These are phyloP conservation scores for Stephanodiscus minutulus DNA, from an alignment of 108 stramenopile species.

Conservation along the genomic window DNA sequence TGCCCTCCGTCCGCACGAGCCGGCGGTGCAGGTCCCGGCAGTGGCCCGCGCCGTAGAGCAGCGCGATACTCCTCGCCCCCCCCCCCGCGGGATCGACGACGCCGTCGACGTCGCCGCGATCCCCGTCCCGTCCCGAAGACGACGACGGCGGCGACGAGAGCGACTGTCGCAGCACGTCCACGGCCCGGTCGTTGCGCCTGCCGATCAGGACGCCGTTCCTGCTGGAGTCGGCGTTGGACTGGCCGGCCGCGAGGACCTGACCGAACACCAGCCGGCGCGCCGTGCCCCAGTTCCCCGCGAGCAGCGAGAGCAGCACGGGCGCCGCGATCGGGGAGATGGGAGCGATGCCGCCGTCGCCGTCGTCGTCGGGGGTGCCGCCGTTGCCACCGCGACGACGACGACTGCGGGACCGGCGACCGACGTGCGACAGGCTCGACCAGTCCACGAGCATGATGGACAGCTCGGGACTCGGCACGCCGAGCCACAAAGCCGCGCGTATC, in stretches of 20 bases:
- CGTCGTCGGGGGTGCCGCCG: neutral
- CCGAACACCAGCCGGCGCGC: constrained; percentile 69
- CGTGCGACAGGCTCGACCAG: constrained; percentile 60
- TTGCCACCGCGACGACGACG: constrained; percentile 1
- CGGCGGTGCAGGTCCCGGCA: constrained; percentile 71
- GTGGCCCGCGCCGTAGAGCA: constrained; percentile 77
- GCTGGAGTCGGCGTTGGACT: constrained; percentile 33
- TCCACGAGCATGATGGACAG: constrained; percentile 73
- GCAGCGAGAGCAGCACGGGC: constrained; percentile 41
- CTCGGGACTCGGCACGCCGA: constrained; percentile 71
- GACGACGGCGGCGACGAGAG: constrained; percentile 10
- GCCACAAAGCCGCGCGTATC: constrained; percentile 63
- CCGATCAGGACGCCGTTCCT: constrained; percentile 47
- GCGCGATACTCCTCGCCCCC: constrained; percentile 30
- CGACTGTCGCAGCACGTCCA: constrained; percentile 51
- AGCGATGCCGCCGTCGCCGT: constrained; percentile 12
- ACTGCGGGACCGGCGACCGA: constrained; percentile 9
- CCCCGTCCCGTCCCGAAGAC: neutral
- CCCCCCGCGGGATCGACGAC: neutral
- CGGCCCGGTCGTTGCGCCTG: constrained; percentile 71
- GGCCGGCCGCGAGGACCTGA: constrained; percentile 60
- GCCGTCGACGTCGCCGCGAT: neutral
- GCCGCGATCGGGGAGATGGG: constrained; percentile 45
- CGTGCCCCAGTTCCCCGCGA: constrained; percentile 42
- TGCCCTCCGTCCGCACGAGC: constrained; percentile 51